Evolutionary conservation across 2,329 filamentous ascomycete genomes (phyloP).

Genomic region (Paecilomyces sp.): DNA sequence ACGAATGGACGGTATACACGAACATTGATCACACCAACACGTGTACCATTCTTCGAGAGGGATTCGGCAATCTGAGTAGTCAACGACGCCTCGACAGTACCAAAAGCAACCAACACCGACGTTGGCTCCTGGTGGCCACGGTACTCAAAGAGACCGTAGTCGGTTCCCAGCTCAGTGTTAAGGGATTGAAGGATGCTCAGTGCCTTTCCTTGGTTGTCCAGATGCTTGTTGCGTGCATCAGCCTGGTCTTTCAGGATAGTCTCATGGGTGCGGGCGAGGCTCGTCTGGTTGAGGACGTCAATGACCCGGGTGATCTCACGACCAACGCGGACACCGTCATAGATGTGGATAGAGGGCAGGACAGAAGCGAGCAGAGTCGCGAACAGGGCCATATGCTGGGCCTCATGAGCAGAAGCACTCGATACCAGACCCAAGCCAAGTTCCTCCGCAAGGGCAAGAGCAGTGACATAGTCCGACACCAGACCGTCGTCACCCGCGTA

Average conservation of each 20-base stretch:
- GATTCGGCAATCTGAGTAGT: conserved; percentile 71
- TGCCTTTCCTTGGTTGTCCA: conserved; percentile 66
- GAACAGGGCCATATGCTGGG: conserved; percentile 92
- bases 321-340: conserved; percentile 77
- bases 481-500: conserved; percentile 66
- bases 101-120: conserved; percentile 83
- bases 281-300: conserved; percentile 68
- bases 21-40: conserved; percentile 83
- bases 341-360: conserved; percentile 78
- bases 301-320: conserved; percentile 76
- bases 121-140: conserved; percentile 73
- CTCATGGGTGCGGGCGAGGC: conserved; percentile 63
- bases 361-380: conserved; percentile 72
- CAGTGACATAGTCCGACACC: conserved; percentile 78
- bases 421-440: conserved; percentile 79
- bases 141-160: conserved; percentile 93
- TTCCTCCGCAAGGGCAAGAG: conserved; percentile 77
- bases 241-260: conserved; percentile 56
- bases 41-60: conserved; percentile 64
- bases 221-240: conserved; percentile 59
- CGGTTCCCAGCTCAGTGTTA: conserved; percentile 87
- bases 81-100: conserved; percentile 82
- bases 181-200: conserved; percentile 63
- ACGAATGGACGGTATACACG: conserved; percentile 92
- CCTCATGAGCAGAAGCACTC: conserved; percentile 80